Base-by-base conservation (phyloP, 192 early-diverging fungal species). In the Coemansia sp. region DNA sequence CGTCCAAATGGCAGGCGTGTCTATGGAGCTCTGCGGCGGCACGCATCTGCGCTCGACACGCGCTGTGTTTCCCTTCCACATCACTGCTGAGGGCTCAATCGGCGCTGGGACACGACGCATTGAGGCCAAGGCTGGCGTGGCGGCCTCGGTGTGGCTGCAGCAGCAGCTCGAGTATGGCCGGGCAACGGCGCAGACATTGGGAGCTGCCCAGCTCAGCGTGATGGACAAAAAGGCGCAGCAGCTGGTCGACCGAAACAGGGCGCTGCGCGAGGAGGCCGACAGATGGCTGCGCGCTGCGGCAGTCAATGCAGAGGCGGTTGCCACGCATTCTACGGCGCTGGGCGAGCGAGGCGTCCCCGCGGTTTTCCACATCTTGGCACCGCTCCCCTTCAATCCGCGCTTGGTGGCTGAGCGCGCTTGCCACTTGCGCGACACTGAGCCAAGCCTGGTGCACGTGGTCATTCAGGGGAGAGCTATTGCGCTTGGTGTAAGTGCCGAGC, bases 71-170 rank as follows among this genome's bases (percentile, higher is more conserved):
- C 84, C 87, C 39, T 90, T 96, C 73, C 86, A 86, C 34, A 89
- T 98, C 58, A 74, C 95, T 32, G 90, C 95, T 65, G 97, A 99
- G 70, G 69, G 84, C 29, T 92, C 90, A 63, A 92, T 99, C 68
- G 93, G 94, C 70, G 95, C 97, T 83, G 97, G 97, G 56, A 94
- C 97, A 38, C 89, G 97, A 30, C 93, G 97, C 63, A 93, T 99
- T 65, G 89, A 96, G 38, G 95, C 93, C 41, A 90, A 94, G 37
- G 96, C 95, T n/a, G 95, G 95, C 20, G 86, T 89, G 64, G 94
- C 95, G 65, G 97, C 91, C 56, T 86, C 88, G 24, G 68, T 83
- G 35, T 86, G 87, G 47, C 69, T 86, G 15, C 93, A 91, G 40
- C 74, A 89, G 39, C 89, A 89, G 38, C 89, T 92, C 64, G 84